Conservation (phyloP, 2,329 filamentous ascomycete genomes). For the Diaporthe vaccinii region DNA sequence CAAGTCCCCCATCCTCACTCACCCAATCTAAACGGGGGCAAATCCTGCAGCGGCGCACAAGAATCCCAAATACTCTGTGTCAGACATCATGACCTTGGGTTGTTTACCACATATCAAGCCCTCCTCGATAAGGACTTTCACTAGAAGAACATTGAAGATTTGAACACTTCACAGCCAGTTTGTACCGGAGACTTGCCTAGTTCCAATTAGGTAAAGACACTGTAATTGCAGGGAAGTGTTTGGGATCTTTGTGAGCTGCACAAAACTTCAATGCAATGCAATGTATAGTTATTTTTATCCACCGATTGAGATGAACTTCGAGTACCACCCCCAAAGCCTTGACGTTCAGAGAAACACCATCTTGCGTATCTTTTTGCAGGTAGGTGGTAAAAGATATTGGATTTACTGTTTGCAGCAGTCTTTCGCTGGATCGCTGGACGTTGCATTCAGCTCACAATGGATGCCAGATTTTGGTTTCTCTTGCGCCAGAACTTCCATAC, state of each 20-base stretch:
- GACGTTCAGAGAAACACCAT: background rate
- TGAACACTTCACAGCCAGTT: background rate
- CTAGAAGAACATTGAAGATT: background rate
- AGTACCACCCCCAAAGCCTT: background rate
- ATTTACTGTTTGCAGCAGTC: background rate
- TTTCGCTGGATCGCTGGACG: too few species aligned
- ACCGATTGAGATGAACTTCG: background rate
- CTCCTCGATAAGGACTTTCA: background rate
- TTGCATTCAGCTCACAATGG: too few species aligned
- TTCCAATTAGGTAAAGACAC: background rate
- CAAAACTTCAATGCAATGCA: too few species aligned
- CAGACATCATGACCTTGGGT: background rate
- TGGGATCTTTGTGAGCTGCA: background rate
- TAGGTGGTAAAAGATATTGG: background rate
- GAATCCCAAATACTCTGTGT: too few species aligned
- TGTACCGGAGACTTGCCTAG: background rate
- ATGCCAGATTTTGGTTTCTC: too few species aligned
- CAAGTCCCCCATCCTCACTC: background rate
- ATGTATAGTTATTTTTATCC: too few species aligned
- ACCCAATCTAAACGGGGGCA: background rate
- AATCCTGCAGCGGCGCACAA: background rate
- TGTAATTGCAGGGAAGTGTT: background rate
- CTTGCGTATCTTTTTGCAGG: background rate
- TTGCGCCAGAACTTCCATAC: too few species aligned
- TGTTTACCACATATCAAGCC: background rate